Base-by-base conservation (phyloP, 148 eudicot species). In the Chenopodium suecicum region DNA sequence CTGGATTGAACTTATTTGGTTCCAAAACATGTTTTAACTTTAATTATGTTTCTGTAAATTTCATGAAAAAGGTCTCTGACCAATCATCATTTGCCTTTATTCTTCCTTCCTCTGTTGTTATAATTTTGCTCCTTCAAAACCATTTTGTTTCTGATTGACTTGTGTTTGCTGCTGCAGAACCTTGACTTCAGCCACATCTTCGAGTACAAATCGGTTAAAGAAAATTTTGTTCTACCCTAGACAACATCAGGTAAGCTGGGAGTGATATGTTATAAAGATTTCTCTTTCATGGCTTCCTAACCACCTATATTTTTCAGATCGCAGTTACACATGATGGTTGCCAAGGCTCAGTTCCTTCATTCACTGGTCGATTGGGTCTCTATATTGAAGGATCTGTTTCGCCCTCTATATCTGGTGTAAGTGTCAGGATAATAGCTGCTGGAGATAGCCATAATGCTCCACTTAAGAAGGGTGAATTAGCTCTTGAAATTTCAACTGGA, bases 341-440 rank as follows among this genome's bases (percentile, higher is more conserved):
- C 86, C 95, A 90, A 91, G 84, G 77, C 73, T 79, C 87, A 64
- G 80, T 96, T 86, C 91, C 98, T 83, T 72, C 87, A 65, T 94
- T 96, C 88, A 83, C 89, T 80, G 98, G 97, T 77, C 93, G 98
- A 73, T 82, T 89, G 79, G 99, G 98, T 72, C 87, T 90, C 48
- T 96, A 96, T 87, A 94, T 96, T 79, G 91, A 96, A 90, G 99
- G 99, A 85, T 94, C 98, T 73, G 97, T 96, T 78, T 87, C 94
- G 70, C 99, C 99, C 56, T 90, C 97, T 37, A 92, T 92, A 76
- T 86, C 92, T 90, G 95, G 90, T 88, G 99, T 94, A 75, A 65
- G 81, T 81, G 84, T 96, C 70, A 87, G 85, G 89, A 84, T 94
- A 58, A 70, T 88, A 83, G 98, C 98, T 70, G 86, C 86, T n/a